A percentile compares a stretch with the other conserved stretches of the same genome.
Evolutionary conservation across 164 flowering plant species (phyloP).

Genomic region (Chloranthus sessilifolius): DNA sequence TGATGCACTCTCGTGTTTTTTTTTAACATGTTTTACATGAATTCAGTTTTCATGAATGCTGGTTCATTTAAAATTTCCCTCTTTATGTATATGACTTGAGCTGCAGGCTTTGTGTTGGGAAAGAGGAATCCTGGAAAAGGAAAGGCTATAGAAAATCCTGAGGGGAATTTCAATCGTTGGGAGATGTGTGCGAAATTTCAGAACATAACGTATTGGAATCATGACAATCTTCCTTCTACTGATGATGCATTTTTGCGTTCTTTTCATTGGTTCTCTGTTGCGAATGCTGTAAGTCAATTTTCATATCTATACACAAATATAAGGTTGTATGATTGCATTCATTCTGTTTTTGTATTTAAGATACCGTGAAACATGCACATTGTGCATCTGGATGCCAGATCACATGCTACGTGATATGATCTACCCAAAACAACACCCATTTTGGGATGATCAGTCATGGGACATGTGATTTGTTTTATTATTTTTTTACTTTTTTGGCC

Average conservation of each 20-base stretch:
- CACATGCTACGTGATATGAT: no score
- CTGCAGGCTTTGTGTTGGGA: constrained; percentile 67
- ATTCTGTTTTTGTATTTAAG: no score
- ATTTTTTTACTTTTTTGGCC: no score
- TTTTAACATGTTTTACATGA: no score
- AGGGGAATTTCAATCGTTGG: constrained; percentile 44
- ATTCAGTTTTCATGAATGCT: no score
- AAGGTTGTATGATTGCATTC: background rate
- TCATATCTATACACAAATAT: background rate
- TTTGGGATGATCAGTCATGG: no score
- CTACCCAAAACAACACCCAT: no score
- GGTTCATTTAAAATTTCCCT: background rate
- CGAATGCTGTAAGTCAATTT: constrained; percentile 62
- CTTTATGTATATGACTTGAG: background rate
- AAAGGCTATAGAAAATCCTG: constrained; percentile 27
- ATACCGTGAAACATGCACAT: no score
- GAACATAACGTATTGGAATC: constrained; percentile 73
- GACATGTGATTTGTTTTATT: no score
- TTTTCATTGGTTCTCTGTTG: constrained; percentile 75
- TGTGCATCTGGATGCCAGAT: no score
- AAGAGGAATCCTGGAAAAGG: constrained; percentile 34
- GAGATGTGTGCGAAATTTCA: constrained; percentile 56
- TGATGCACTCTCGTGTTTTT: no score
- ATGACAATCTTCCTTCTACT: constrained; percentile 68
- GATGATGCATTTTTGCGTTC: constrained; percentile 64